Base-by-base conservation (phyloP, 192 early-diverging fungal species). In the Entomortierella beljakovae region DNA sequence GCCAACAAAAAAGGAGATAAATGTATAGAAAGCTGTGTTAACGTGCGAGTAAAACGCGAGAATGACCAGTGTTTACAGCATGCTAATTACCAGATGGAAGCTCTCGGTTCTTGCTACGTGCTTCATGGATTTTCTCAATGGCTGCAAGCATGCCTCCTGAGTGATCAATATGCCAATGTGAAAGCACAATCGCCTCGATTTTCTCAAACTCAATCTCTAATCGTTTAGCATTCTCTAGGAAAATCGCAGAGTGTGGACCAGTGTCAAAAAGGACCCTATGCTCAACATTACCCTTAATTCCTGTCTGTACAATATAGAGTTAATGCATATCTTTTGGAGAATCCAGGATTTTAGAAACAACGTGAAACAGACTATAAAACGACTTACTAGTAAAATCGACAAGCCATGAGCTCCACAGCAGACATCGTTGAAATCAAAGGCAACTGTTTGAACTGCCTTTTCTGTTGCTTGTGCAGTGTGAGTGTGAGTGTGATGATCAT, bases 381-480 rank as follows among this genome's bases (percentile, higher is more conserved):
- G n/a, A 58, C 59, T 56, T 64, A 74, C 80, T 20, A 81, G 32
- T 35, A 81, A 66, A 46, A 81, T 71, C 8, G 80, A 81, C 6
- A 73, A 33, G 20, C 80, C 80, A 59, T 81, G 80, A 20, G 80
- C 80, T 34, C 80, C 80, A 57, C 71, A 81, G 62, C 80, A 81
- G 16, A 73, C 51, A 20, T 81, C 66, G 8, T 31, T 33, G 32
- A 81, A 71, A 23, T 81, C 61, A 38, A 73, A 81, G 25, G 59
- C 46, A 20, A 73, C 37, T 0, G 70, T 69, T 18, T 35, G 55
- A 43, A 59, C 32, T 33, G 52, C 43, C 10, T 29, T 5, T 1
- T 58, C 37, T 38, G 5, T 16, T 20, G 43, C 11, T 46, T 15
- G 43, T 2, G 16, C 61, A 13, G 8, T 32, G 4, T 64, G 51